Evolutionary conservation across 108 stramenopile genomes (phyloP).

Genomic region (Aurantiochytrium sp.): DNA sequence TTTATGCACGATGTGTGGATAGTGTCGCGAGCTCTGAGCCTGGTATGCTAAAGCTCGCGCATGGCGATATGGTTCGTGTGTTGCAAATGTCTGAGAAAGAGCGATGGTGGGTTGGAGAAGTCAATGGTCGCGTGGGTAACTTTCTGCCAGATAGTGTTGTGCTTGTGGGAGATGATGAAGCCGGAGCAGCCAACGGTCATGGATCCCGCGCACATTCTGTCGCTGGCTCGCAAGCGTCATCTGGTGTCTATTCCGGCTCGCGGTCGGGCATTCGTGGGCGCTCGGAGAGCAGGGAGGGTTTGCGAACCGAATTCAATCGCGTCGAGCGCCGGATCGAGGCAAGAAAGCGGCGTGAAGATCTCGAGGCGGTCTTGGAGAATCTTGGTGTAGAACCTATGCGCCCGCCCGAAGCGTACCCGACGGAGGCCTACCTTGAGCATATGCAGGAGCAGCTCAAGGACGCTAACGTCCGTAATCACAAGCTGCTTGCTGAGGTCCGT

Average conservation of each 20-base stretch:
- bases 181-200: background rate
- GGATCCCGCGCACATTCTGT: no score
- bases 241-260: no score
- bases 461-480: background rate
- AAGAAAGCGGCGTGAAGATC: background rate
- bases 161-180: background rate
- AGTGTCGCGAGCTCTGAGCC: background rate
- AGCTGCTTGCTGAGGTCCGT: background rate
- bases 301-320: background rate
- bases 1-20: background rate
- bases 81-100: background rate
- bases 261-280: no score
- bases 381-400: background rate
- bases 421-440: background rate
- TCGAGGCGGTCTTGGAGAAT: background rate
- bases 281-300: background rate
- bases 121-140: background rate
- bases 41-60: background rate
- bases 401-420: background rate
- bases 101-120: conserved; percentile 4
- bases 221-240: no score
- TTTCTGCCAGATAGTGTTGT: background rate
- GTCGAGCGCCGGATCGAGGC: background rate
- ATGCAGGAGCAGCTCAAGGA: background rate
- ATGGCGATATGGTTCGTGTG: background rate